A percentile compares a stretch with the other conserved stretches of the same genome.
Conservation (phyloP, 805 yeast species). For the Tetrapisispora pingtungensis region DNA sequence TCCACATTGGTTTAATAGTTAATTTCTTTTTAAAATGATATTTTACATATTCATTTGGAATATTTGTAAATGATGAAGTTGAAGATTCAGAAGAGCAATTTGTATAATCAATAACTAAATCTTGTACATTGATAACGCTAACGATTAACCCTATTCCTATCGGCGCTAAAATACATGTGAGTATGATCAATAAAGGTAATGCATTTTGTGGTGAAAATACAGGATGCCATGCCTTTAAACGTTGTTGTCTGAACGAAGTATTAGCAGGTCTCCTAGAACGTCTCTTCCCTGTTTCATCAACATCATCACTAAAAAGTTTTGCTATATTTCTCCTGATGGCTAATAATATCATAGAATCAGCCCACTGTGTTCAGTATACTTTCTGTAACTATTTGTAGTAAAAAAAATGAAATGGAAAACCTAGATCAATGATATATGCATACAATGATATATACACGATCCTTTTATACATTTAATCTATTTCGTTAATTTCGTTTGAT, state of each 20-base stretch:
- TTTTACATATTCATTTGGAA: slow-evolving; percentile 49
- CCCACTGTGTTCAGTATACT: no score
- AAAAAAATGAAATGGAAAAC: no score
- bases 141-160: slow-evolving; percentile 75
- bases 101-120: slow-evolving; percentile 62
- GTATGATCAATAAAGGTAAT: slow-evolving; percentile 64
- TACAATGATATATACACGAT: no score
- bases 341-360: neutral
- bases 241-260: slow-evolving; percentile 70
- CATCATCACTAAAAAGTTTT: neutral
- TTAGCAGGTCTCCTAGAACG: slow-evolving; percentile 46
- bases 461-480: no score
- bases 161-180: slow-evolving; percentile 77
- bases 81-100: slow-evolving; percentile 48
- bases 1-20: slow-evolving; percentile 51
- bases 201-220: slow-evolving; percentile 89
- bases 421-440: no score
- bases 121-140: slow-evolving; percentile 65
- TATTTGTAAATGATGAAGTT: slow-evolving; percentile 33
- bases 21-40: slow-evolving; percentile 47
- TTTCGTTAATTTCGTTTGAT: no score
- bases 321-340: neutral
- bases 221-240: slow-evolving; percentile 63
- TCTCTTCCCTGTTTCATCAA: neutral
- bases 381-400: no score